Percentiles rank a stretch among this genome's conserved stretches.
Conservation (phyloP, 2,329 filamentous ascomycete species). For the Fonsecaea nubica region DNA sequence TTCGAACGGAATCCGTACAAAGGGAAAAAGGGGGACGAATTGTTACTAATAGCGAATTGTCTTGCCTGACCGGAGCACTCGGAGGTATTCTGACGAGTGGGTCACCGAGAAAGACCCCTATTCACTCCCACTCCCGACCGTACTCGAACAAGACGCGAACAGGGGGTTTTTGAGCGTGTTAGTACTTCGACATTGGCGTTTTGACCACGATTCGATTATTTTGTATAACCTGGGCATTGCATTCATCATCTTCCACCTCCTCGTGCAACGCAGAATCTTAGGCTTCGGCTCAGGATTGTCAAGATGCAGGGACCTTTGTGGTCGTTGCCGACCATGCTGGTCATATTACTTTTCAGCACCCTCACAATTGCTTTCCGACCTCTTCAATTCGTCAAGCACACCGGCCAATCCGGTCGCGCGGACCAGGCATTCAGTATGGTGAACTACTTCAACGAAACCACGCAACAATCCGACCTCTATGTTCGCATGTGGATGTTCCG, state of each 20-base stretch:
- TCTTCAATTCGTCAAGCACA: constrained; percentile 41
- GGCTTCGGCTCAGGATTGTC: background rate
- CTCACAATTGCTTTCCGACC: constrained; percentile 38
- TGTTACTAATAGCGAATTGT: background rate
- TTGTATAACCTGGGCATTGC: background rate
- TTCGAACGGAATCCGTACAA: background rate
- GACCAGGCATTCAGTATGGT: constrained; percentile 39
- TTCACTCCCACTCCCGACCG: background rate
- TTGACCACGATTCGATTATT: background rate
- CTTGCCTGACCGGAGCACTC: constrained; percentile 1
- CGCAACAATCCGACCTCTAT: constrained; percentile 37
- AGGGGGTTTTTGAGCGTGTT: background rate
- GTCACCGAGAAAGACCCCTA: background rate
- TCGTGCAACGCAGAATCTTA: background rate
- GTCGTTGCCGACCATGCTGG: constrained; percentile 22
- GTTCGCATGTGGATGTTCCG: constrained; percentile 39
- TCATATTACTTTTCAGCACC: constrained; percentile 20
- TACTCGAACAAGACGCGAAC: background rate
- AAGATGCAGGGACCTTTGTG: constrained; percentile 19
- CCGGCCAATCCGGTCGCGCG: constrained; percentile 36
- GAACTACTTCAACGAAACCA: constrained; percentile 39
- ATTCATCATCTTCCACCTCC: background rate
- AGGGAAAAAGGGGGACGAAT: background rate
- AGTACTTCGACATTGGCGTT: background rate
- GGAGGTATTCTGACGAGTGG: constrained; percentile 1